Evolutionary conservation across 768 basidiomycete genomes (phyloP).

Genomic region (Mycena kentingensis): DNA sequence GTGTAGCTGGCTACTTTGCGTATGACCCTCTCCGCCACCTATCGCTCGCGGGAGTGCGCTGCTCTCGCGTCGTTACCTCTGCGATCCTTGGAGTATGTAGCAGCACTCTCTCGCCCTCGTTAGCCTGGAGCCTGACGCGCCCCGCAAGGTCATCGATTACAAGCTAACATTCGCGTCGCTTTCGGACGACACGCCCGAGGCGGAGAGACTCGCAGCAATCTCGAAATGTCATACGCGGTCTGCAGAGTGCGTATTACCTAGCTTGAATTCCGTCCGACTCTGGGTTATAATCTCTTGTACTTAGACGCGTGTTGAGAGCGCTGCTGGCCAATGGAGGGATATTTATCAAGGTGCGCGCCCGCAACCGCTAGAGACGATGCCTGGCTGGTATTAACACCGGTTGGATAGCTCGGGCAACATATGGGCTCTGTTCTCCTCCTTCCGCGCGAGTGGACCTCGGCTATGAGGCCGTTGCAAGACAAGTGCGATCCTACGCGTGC

Average conservation of each 20-base stretch:
- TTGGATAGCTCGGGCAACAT: slow-evolving; percentile 77
- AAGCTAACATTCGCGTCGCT: slow-evolving; percentile 64
- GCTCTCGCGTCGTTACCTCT: slow-evolving; percentile 74
- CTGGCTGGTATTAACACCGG: slow-evolving; percentile 3
- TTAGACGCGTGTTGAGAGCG: slow-evolving; percentile 68
- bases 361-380: too few relatives aligned
- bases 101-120: slow-evolving; percentile 31
- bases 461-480: slow-evolving; percentile 74
- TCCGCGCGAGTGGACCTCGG: slow-evolving; percentile 54
- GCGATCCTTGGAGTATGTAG: slow-evolving; percentile 15
- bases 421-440: slow-evolving; percentile 63
- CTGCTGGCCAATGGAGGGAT: slow-evolving; percentile 85
- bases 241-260: slow-evolving; percentile 40
- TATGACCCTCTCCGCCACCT: slow-evolving; percentile 82
- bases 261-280: not conserved
- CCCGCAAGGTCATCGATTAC: slow-evolving; percentile 69
- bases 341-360: slow-evolving; percentile 23
- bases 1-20: slow-evolving; percentile 43
- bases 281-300: not conserved
- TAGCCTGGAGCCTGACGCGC: slow-evolving; percentile 48
- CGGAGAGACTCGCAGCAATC: slow-evolving; percentile 54
- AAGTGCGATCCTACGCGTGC: slow-evolving; percentile 81
- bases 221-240: slow-evolving; percentile 85
- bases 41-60: slow-evolving; percentile 72
- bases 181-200: slow-evolving; percentile 47